phyloP scores from a whole-genome alignment of 2,329 filamentous ascomycete species.

The Phoma herbarum region DNA sequence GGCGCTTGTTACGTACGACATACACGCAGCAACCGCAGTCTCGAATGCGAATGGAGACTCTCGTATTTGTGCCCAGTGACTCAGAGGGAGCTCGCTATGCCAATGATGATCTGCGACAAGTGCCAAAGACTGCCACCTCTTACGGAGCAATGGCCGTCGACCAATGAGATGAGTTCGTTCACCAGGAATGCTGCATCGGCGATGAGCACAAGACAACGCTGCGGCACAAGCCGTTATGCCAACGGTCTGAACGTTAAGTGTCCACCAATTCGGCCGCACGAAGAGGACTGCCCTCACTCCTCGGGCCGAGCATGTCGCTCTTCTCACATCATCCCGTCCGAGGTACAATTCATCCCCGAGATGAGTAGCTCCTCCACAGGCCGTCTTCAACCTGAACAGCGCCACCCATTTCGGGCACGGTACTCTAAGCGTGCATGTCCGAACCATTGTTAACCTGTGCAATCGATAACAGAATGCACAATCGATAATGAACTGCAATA shows the following conservation, averaged over 20 bases:
- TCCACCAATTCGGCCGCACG: neutral
- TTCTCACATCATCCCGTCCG: slow-evolving; percentile 3
- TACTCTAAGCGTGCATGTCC: slow-evolving; percentile 1
- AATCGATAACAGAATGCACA: slow-evolving; percentile 5
- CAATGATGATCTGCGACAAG: neutral
- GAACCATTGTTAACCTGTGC: neutral
- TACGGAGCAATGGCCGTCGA: neutral
- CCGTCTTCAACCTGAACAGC: slow-evolving; percentile 7
- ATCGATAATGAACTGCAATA: slow-evolving; percentile 8
- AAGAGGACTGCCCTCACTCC: neutral
- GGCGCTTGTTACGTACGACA: too few relatives aligned
- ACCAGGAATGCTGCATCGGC: neutral
- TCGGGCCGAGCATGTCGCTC: slow-evolving; percentile 9
- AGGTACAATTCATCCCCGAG: slow-evolving; percentile 4
- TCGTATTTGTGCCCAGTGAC: neutral
- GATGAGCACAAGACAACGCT: neutral
- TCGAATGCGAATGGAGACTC: neutral
- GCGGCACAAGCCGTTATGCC: neutral
- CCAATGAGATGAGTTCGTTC: neutral
- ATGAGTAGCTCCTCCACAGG: slow-evolving; percentile 12
- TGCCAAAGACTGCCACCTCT: neutral
- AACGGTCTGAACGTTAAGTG: neutral
- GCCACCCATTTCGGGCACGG: slow-evolving; percentile 18
- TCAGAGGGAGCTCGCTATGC: neutral
- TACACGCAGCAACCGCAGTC: neutral